A percentile compares a stretch with the other conserved stretches of the same genome.
These are phyloP conservation scores for Bruguiera gymnorhiza DNA, from an alignment of 345 rosid species.

Conservation along the genomic window DNA sequence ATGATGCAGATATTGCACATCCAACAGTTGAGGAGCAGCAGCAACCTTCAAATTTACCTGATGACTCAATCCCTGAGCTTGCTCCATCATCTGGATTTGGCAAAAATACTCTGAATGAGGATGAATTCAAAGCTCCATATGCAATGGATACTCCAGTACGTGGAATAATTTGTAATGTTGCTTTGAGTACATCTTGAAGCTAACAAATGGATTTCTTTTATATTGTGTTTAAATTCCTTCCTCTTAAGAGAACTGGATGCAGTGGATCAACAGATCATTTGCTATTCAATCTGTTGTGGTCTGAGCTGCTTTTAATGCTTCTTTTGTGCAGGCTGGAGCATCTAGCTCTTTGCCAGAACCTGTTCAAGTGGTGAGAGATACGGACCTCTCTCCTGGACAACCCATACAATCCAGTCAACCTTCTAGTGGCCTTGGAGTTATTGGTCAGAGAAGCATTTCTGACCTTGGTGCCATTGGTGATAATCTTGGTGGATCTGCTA, in stretches of 20 bases:
- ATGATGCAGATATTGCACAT: conserved; percentile 55
- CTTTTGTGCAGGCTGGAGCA: conserved; percentile 50
- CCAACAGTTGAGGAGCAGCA: conserved; percentile 63
- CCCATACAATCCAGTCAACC: conserved; percentile 69
- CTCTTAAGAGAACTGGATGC: background rate
- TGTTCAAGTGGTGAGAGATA: conserved; percentile 59
- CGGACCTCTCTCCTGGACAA: conserved; percentile 87
- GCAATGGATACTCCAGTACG: conserved; percentile 59
- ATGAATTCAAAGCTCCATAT: conserved; percentile 56
- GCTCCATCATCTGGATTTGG: conserved; percentile 44
- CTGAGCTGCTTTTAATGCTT: conserved; percentile 18
- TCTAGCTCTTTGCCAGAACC: conserved; percentile 63
- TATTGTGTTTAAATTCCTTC: background rate
- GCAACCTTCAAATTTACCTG: conserved; percentile 56
- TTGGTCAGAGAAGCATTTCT: conserved; percentile 77
- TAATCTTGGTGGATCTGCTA: conserved; percentile 45
- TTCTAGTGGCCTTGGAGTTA: conserved; percentile 73
- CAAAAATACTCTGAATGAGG: conserved; percentile 59
- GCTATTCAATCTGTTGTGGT: conserved; percentile 2
- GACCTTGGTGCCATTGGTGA: conserved; percentile 90
- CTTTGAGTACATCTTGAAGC: background rate
- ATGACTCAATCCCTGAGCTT: conserved; percentile 56
- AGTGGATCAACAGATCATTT: background rate
- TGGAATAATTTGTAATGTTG: conserved; percentile 5
- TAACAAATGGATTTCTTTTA: no score